Evolutionary conservation across 1,139 yeast species (phyloP), one percentile per base, ranked within the genome.

Genomic region (Geotrichum restrictum): DNA sequence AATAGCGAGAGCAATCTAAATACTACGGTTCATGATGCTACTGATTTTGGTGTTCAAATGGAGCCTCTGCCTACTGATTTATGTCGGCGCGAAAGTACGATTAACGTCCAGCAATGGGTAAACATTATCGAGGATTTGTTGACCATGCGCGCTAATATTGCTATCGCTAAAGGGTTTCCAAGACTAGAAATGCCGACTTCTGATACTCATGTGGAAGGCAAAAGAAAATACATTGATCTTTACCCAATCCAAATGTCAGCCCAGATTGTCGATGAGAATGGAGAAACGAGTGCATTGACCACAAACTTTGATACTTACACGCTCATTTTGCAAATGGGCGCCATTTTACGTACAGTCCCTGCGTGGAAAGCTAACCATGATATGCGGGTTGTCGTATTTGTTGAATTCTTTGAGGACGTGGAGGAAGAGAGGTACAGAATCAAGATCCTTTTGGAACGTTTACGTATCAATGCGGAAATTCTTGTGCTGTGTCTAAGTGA

Each of bases 211-310:
- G 43, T 43, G 33, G 36, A 48, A 1, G 42, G 44, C 1, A 50
- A 57, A 51, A 29, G 45, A 16, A 51, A 51, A 33, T 84, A 73
- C 59, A 88, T 93, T 62, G 98, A 93, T 66, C 71, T 93, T 44
- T 93, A 93, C 67, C 98, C 98, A 0, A 89, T 93, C 61, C 98
- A 93, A 64, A 93, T 93, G 96, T 83, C 95, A 4, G 93, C 95
- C 0, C 81, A 83, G 49, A 79, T 85, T 54, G 76, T 79, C 49
- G 79, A 82, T 52, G 79, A 77, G 37, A 77, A 79, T 54, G 93
- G 93, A 7, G 74, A 73, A 22, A 79, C 80, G 54, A 80, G 86
- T 14, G 83, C 88, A 1, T 67, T 85, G 56, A 85, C 96, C 0
- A 88, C 96, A 0, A 93, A 93, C 64, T 88, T 93, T 65, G 98